phyloP scores from a whole-genome alignment of 2,329 filamentous ascomycete genomes.

The Ceratocystis huliohia region DNA sequence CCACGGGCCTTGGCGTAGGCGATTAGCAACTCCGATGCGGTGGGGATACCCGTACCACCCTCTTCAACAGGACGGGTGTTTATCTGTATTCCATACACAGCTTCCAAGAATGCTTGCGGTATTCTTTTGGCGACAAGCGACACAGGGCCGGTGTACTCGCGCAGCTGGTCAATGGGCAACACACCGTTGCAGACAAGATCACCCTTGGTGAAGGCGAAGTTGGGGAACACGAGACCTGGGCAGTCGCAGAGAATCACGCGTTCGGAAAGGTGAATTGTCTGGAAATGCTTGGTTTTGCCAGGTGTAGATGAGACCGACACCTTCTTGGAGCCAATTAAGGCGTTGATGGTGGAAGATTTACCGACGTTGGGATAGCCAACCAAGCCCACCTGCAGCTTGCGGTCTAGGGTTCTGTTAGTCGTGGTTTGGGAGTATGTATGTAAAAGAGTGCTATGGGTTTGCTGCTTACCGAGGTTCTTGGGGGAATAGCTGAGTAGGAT shows the following conservation, averaged over 20 bases:
- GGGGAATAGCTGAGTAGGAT: slow-evolving; percentile 68
- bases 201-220: slow-evolving; percentile 92
- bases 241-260: slow-evolving; percentile 92
- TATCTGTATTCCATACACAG: slow-evolving; percentile 87
- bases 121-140: slow-evolving; percentile 73
- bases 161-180: slow-evolving; percentile 87
- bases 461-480: slow-evolving; percentile 37
- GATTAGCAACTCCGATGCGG: slow-evolving; percentile 68
- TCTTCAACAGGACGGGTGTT: slow-evolving; percentile 69
- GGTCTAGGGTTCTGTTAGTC: slow-evolving; percentile 27
- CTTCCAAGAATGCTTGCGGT: slow-evolving; percentile 78
- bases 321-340: slow-evolving; percentile 95
- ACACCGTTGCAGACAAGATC: slow-evolving; percentile 93
- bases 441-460: not conserved
- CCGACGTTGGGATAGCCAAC: slow-evolving; percentile 98
- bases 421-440: not conserved
- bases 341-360: slow-evolving; percentile 98
- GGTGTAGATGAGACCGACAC: slow-evolving; percentile 95
- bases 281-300: slow-evolving; percentile 98
- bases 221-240: slow-evolving; percentile 94
- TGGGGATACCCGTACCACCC: slow-evolving; percentile 78
- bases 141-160: slow-evolving; percentile 81
- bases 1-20: slow-evolving; percentile 83
- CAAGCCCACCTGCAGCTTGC: slow-evolving; percentile 77
- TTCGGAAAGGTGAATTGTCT: slow-evolving; percentile 88